Base-by-base conservation (phyloP, 2,329 filamentous ascomycete species). In the Rhynchosporium secalis region DNA sequence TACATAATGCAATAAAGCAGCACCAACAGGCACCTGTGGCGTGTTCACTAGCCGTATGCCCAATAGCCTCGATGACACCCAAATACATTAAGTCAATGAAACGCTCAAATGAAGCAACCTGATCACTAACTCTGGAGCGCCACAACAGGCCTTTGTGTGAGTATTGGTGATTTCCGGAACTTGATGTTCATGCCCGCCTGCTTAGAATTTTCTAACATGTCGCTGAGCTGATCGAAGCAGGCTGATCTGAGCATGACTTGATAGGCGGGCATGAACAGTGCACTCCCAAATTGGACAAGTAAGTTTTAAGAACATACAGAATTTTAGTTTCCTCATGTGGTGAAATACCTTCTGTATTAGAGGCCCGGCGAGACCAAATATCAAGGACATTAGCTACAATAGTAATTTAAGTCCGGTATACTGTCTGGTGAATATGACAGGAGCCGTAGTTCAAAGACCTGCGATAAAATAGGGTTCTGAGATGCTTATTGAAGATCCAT, bases 11-110 rank as follows among this genome's bases (percentile, higher is more conserved):
- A 49, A 31, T 29, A 49, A 29, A 4, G 47, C 47, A n/a, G 20
- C 20, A 20, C 20, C 20, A 20, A 20, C 20, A 20, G 20, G 47
- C 31, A 13, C 47, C 12, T 4, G 47, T 49, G 2, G 47, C 47
- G 36, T 49, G 47, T 49, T 49, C 47, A 29, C 47, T 49, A 13
- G 47, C 47, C 10, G 47, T 49, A 49, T 49, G 47, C 36, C 47
- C 47, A 49, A 49, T 49, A 12, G 47, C 47, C 15, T 49, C 47
- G 9, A 49, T 49, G 47, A 49, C 47, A 9, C 47, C 47, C 4
- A 49, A 29, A 12, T 49, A 49, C 4, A 49, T 28, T 13, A 49
- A 15, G 36, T 49, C 47, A 15, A 49, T 49, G 29, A 49, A 49
- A 3, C 31, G 13, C 29, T 49, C 47, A 13, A 49, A 49, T 12